Base-by-base conservation (phyloP, 1,284 basidiomycete genomes). In the Grifola frondosa region DNA sequence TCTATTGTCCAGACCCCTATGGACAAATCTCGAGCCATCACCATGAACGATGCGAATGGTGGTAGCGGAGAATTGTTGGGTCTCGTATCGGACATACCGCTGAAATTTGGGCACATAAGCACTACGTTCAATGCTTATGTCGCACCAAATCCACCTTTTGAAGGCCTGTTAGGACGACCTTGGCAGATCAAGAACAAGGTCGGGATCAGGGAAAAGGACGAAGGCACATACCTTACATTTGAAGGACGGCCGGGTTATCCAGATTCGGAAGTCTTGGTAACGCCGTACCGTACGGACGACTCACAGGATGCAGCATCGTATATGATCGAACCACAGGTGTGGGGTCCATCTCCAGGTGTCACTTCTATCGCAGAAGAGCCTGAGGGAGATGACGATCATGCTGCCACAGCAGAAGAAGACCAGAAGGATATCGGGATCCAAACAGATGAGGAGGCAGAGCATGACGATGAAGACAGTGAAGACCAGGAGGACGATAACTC, bases 171-270 rank as follows among this genome's bases (percentile, higher is more conserved):
- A 1, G 38, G 38, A 7, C 10, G 38, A 4, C 38, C 29, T 13
- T 40, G 38, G 38, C 29, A 40, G 21, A 15, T 13, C 9, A 30
- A 29, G 13, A 29, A 40, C 13, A 40, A 40, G 38, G 32, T 40
- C 15, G 29, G 38, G 15, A 40, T 40, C 26, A 30, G 32, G n/a
- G 38, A 40, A 32, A 29, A 30, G 15, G 38, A 40, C 8, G 38
- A 40, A 15, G 38, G 38, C 10, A 40, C 38, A 9, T 40, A 40
- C 25, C 30, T 40, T 10, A 40, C 29, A 12, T 40, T 40, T 24
- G 30, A 29, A 24, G 17, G 8, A 11, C 20, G 21, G 17, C 10
- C 15, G 13, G 19, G 38, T 6, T 32, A 24, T 24, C 5, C 30
- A 9, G 32, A 39, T 28, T 30, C 19, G 11, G 37, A 39, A 30